phyloP scores from a whole-genome alignment of 1,284 basidiomycete genomes.

The Erythrobasidium hasegawianum region DNA sequence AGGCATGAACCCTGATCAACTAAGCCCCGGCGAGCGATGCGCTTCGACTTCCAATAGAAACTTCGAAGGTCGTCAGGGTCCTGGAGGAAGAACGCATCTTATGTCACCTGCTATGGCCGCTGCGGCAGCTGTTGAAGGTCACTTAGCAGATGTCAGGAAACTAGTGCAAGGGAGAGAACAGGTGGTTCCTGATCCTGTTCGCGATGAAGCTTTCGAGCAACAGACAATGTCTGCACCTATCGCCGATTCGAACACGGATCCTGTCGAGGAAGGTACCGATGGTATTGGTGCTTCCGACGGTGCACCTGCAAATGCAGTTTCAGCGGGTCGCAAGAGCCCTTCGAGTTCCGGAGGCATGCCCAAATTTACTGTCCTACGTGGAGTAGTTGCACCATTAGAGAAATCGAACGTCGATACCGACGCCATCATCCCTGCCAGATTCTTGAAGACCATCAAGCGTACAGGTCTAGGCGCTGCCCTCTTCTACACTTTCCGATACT shows the following conservation, averaged over 20 bases:
- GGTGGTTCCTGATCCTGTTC: conserved; percentile 52
- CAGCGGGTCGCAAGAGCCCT: conserved; percentile 53
- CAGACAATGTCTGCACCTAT: conserved; percentile 39
- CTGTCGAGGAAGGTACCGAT: conserved; percentile 48
- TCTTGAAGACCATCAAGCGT: conserved; percentile 89
- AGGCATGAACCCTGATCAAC: conserved; percentile 95
- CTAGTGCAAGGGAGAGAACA: conserved; percentile 50
- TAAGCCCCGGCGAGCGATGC: conserved; percentile 83
- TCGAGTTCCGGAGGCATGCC: conserved; percentile 59
- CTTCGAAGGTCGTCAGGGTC: conserved; percentile 89
- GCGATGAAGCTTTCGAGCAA: conserved; percentile 37
- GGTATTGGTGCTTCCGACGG: conserved; percentile 38
- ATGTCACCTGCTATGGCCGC: conserved; percentile 95
- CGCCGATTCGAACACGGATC: conserved; percentile 38
- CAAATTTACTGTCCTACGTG: conserved; percentile 76
- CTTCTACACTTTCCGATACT: conserved; percentile 78
- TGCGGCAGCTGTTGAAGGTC: conserved; percentile 84
- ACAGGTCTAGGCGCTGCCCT: conserved; percentile 86
- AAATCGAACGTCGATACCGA: conserved; percentile 94
- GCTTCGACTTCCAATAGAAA: conserved; percentile 96
- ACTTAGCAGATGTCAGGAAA: conserved; percentile 83
- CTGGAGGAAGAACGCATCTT: conserved; percentile 87
- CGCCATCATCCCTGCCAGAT: conserved; percentile 83
- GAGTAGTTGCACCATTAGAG: conserved; percentile 79
- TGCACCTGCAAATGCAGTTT: conserved; percentile 12